phyloP scores from a whole-genome alignment of 2,329 filamentous ascomycete genomes.

The Neonectria sp. region DNA sequence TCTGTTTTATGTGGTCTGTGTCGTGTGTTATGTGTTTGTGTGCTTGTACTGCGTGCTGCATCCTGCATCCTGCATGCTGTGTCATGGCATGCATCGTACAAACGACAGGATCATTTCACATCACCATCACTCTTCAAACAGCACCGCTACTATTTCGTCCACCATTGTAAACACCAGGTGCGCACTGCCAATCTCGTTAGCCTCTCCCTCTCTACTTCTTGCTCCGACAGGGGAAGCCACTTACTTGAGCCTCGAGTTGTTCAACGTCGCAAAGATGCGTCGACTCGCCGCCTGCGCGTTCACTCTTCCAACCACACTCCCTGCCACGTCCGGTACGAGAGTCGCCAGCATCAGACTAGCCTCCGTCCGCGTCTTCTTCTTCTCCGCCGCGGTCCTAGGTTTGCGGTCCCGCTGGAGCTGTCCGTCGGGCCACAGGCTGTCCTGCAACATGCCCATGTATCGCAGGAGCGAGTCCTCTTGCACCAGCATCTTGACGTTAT shows the following conservation, averaged over 20 bases:
- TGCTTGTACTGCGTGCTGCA: background rate
- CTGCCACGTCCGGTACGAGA: constrained; percentile 90
- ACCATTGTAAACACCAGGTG: constrained; percentile 80
- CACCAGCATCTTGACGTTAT: constrained; percentile 80
- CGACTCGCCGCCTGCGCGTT: constrained; percentile 94
- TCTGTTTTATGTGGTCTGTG: background rate
- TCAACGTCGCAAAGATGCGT: constrained; percentile 90
- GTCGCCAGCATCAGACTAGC: constrained; percentile 92
- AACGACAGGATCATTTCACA: constrained; percentile 18
- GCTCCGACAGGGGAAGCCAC: constrained; percentile 52
- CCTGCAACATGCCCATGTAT: constrained; percentile 81
- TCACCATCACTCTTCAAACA: constrained; percentile 67
- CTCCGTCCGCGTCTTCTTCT: constrained; percentile 85
- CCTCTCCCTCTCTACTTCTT: constrained; percentile 17
- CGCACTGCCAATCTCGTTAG: constrained; percentile 61
- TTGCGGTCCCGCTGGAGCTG: constrained; percentile 64
- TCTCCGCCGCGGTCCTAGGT: constrained; percentile 79
- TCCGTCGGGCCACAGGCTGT: constrained; percentile 87
- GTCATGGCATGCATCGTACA: constrained; percentile 1
- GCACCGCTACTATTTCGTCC: constrained; percentile 77
- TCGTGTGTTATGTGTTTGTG: background rate
- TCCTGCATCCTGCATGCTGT: constrained; percentile 2
- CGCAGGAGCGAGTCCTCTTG: constrained; percentile 84
- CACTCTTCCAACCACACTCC: constrained; percentile 90
- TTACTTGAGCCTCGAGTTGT: constrained; percentile 92